These are phyloP conservation scores for Trichoderma breve DNA, from an alignment of 2,329 filamentous ascomycete genomes.

Conservation along the genomic window DNA sequence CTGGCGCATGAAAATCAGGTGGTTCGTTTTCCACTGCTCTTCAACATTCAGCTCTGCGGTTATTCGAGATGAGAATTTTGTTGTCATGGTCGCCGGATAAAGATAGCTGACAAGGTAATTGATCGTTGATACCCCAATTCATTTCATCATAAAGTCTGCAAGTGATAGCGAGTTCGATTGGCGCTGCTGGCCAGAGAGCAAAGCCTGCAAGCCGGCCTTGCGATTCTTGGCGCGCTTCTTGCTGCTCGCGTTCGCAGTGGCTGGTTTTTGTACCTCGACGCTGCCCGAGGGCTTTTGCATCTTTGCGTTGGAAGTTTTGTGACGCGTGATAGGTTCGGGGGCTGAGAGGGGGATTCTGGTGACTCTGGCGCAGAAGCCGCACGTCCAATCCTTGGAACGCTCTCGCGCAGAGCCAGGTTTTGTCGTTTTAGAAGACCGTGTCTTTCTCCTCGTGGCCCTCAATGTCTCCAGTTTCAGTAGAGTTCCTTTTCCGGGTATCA, in stretches of 20 bases:
- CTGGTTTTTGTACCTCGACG: constrained; percentile 25
- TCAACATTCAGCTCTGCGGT: background rate
- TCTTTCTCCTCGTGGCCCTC: constrained; percentile 8
- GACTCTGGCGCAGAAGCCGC: constrained; percentile 44
- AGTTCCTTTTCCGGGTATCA: constrained; percentile 51
- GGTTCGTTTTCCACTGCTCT: background rate
- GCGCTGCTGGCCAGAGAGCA: constrained; percentile 54
- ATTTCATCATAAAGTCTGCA: constrained; percentile 53
- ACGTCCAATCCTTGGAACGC: constrained; percentile 35
- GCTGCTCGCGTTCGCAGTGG: constrained; percentile 54
- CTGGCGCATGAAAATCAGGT: background rate
- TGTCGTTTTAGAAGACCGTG: background rate
- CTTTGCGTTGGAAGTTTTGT: background rate
- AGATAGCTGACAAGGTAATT: background rate
- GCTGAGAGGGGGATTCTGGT: constrained; percentile 43
- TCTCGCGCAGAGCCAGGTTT: constrained; percentile 11
- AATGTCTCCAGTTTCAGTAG: constrained; percentile 39
- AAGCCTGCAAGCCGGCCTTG: constrained; percentile 64
- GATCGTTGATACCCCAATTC: background rate
- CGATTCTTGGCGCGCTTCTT: constrained; percentile 64
- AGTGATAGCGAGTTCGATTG: constrained; percentile 47
- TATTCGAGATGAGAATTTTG: background rate
- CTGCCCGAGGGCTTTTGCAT: background rate
- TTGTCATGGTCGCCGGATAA: background rate
- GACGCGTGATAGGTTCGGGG: constrained; percentile 34